Evolutionary conservation across 2,329 filamentous ascomycete genomes (phyloP).

Genomic region (Endocalyx cinctus): DNA sequence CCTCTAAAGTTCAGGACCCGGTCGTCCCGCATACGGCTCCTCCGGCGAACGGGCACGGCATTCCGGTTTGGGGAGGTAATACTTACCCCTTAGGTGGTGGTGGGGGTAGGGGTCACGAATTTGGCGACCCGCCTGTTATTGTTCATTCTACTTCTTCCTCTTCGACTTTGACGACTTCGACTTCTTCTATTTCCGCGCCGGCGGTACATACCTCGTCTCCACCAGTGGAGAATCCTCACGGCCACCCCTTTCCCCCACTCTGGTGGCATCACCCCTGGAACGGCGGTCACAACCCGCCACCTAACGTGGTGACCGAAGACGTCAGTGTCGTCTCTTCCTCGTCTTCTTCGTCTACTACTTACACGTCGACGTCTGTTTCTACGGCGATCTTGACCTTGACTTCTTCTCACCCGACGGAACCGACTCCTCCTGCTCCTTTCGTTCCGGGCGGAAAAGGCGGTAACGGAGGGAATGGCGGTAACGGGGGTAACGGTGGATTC

Average conservation of each 20-base stretch:
- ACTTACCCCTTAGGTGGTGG: neutral
- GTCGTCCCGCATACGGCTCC: conserved; percentile 2
- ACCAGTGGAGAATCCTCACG: no score
- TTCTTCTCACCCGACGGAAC: neutral
- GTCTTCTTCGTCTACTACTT: no score
- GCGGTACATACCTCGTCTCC: neutral
- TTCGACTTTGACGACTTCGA: neutral
- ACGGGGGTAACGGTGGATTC: neutral
- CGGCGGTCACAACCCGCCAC: neutral
- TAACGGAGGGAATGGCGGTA: neutral
- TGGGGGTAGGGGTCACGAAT: neutral
- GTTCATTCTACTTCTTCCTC: neutral
- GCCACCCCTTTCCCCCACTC: no score
- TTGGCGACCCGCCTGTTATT: neutral
- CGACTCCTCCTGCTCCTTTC: neutral
- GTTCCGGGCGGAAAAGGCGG: conserved; percentile 1
- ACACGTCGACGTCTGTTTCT: neutral
- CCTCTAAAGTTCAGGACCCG: conserved; percentile 8
- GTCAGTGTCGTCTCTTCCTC: no score
- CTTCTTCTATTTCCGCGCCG: no score
- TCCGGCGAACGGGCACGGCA: neutral
- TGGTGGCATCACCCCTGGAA: neutral
- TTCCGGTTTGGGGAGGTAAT: neutral
- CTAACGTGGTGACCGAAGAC: neutral
- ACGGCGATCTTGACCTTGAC: no score